These are phyloP conservation scores for Zasmidium cellare DNA, from an alignment of 2,329 filamentous ascomycete species.

Conservation along the genomic window DNA sequence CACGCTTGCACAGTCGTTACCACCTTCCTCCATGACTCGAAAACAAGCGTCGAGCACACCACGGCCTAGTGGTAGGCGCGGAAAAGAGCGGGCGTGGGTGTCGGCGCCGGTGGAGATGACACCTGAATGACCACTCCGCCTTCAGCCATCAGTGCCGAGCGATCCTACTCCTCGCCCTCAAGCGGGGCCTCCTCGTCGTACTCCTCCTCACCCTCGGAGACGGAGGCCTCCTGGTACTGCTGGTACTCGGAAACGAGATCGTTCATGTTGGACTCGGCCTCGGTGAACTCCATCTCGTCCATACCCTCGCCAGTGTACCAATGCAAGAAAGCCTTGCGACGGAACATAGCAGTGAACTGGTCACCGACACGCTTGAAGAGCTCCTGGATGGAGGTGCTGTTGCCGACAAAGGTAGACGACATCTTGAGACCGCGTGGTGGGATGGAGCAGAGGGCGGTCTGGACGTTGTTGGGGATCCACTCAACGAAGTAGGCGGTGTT, in stretches of 20 bases:
- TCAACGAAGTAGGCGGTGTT: constrained; percentile 99
- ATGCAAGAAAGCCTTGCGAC: constrained; percentile 99
- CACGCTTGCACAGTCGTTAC: not conserved
- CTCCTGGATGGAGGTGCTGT: constrained; percentile 99
- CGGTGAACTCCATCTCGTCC: constrained; percentile 99
- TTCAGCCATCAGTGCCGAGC: constrained; percentile 1
- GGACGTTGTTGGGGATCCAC: constrained; percentile 99
- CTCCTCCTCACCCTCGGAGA: constrained; percentile 97
- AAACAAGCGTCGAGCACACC: not conserved
- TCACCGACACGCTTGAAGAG: constrained; percentile 99
- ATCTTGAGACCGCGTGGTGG: constrained; percentile 97
- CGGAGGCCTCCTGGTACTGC: constrained; percentile 98
- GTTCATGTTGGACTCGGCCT: constrained; percentile 99
- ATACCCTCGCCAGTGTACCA: constrained; percentile 99
- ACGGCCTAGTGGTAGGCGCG: not conserved
- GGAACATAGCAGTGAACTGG: constrained; percentile 99
- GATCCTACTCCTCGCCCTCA: constrained; percentile 68
- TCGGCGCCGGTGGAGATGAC: not conserved
- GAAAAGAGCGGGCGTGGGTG: not conserved
- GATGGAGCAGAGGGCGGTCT: constrained; percentile 98
- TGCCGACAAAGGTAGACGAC: constrained; percentile 98
- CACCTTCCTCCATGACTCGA: not conserved
- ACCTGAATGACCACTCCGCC: not conserved
- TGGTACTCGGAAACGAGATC: constrained; percentile 99
- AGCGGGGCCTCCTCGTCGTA: constrained; percentile 80